phyloP scores from a whole-genome alignment of 495 filamentous ascomycete genomes.

The Letharia lupina region DNA sequence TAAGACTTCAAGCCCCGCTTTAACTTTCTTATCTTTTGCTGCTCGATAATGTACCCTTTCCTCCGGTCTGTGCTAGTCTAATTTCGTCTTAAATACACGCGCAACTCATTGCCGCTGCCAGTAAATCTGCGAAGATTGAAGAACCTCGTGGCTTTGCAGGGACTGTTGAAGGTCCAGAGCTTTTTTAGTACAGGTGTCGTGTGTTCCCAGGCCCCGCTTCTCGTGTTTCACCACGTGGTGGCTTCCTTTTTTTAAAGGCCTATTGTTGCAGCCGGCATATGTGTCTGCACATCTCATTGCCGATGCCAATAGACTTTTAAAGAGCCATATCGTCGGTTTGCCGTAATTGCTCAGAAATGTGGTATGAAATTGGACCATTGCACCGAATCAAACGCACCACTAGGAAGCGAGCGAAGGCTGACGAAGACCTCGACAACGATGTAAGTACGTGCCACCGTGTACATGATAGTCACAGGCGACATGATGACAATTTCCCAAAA shows the following conservation, averaged over 20 bases:
- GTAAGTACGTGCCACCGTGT: conserved; percentile 24
- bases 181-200: background rate
- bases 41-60: background rate
- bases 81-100: background rate
- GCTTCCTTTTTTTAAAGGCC: background rate
- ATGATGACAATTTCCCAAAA: conserved; percentile 26
- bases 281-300: background rate
- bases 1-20: background rate
- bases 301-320: background rate
- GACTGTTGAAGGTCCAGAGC: no score
- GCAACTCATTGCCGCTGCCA: background rate
- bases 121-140: background rate
- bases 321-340: background rate
- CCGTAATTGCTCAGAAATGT: conserved; percentile 22
- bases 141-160: background rate
- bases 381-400: conserved; percentile 24
- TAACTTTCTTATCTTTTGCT: background rate
- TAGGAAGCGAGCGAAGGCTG: conserved; percentile 27
- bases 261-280: background rate
- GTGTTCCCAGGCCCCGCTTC: background rate
- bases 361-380: conserved; percentile 29
- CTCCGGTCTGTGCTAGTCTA: background rate
- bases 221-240: background rate
- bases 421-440: conserved; percentile 26
- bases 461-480: conserved; percentile 25